Evolutionary conservation across 1,284 basidiomycete genomes (phyloP), one percentile per base, ranked within the genome.

Genomic region (Ceratobasidium sp.): DNA sequence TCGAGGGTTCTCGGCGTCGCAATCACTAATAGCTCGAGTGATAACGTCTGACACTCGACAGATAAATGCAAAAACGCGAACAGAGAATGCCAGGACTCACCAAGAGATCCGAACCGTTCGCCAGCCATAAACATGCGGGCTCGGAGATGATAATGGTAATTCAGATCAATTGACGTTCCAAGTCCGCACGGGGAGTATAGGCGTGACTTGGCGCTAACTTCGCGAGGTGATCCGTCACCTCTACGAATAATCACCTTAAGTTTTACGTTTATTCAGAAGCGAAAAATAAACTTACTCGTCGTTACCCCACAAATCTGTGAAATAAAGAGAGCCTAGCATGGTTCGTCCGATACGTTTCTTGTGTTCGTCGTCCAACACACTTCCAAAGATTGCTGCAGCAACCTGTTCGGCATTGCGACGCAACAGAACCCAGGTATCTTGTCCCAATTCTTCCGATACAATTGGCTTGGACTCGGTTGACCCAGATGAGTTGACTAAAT

Each of bases 141-240:
- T 13, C 73, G 46, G 52, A 52, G 62, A n/a, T 75, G 48, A 38
- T 75, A 75, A 38, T 1, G 13, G 26, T 75, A 75, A 15, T 26
- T 46, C 33, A 65, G 57, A 33, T 75, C 73, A 23, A 75, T 57
- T n/a, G 73, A 75, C 2, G 73, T 75, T 12, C 73, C 73, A 17
- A 75, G 26, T 48, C 73, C 73, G 23, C 66, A 75, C 1, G 73
- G 73, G 5, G 73, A 75, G 38, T 75, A 75, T 26, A 75, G 26
- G 4, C 73, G 73, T 10, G 73, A 65, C 62, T 54, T 44, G 6
- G 61, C 33, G 17, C 23, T 23, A 12, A 75, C 40, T 13, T 74
- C 44, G 44, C 70, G 46, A 38, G 70, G 57, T 20, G 20, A 7
- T 5, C 46, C 57, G 23, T 33, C 42, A 33, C 3, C 70, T 64